Evolutionary conservation across 1,139 yeast genomes (phyloP).

Genomic region (Yamadazyma diddensiae): DNA sequence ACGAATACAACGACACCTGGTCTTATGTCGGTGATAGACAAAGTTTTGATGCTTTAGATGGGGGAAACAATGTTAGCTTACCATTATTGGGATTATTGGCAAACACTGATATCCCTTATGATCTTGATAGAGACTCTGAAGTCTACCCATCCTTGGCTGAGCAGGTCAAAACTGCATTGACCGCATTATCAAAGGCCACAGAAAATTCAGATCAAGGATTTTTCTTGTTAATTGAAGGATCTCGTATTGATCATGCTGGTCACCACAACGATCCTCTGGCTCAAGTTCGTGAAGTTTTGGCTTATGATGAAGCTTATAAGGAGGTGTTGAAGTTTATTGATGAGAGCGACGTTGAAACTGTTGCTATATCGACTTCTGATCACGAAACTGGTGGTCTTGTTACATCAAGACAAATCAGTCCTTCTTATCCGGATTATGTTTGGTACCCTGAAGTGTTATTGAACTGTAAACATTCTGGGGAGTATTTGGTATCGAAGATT

Average conservation of each 20-base stretch:
- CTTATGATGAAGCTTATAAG: conserved; percentile 69
- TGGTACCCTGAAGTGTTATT: conserved; percentile 76
- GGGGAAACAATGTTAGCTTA: conserved; percentile 58
- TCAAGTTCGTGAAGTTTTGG: conserved; percentile 54
- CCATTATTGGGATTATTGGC: conserved; percentile 76
- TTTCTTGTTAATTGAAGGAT: conserved; percentile 79
- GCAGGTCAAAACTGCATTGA: conserved; percentile 66
- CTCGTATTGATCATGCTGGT: conserved; percentile 90
- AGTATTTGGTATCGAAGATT: conserved; percentile 46
- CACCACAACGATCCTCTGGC: conserved; percentile 89
- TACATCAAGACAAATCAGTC: conserved; percentile 67
- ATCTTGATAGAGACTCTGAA: conserved; percentile 60
- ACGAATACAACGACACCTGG: conserved; percentile 66
- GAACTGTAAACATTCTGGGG: conserved; percentile 72
- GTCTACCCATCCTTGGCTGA: conserved; percentile 74
- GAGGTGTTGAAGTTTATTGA: conserved; percentile 68
- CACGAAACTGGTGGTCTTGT: conserved; percentile 89
- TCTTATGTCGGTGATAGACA: conserved; percentile 55
- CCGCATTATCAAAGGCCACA: conserved; percentile 62
- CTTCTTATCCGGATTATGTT: conserved; percentile 30
- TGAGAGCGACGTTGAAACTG: conserved; percentile 63
- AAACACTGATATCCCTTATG: conserved; percentile 73
- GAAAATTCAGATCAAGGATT: conserved; percentile 72
- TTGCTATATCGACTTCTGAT: conserved; percentile 76
- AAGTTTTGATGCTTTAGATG: conserved; percentile 50